Percentiles rank a stretch among this genome's conserved stretches.
phyloP scores from a whole-genome alignment of 495 filamentous ascomycete species.

The Chlorociboria aeruginascens region DNA sequence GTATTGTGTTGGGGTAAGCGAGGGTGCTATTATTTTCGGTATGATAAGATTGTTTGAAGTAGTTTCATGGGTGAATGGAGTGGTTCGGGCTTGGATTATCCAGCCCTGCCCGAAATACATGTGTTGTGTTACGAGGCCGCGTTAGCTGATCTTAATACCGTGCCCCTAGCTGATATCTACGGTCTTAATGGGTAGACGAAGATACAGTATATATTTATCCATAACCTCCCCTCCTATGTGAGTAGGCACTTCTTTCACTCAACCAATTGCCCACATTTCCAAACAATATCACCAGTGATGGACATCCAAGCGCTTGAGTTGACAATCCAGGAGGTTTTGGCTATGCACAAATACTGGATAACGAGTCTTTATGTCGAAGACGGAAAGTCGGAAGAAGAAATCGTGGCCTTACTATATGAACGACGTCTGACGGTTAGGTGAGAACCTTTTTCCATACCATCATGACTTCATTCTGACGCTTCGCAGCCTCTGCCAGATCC shows the following conservation, averaged over 20 bases:
- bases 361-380: conserved; percentile 10
- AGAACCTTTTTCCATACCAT: neutral
- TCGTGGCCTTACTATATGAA: conserved; percentile 7
- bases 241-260: neutral
- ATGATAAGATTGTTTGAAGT: too few species aligned
- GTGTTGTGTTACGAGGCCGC: too few species aligned
- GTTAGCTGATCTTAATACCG: too few species aligned
- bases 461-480: neutral
- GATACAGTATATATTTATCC: too few species aligned
- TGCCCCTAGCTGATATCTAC: too few species aligned
- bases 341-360: conserved; percentile 10
- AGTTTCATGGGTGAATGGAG: too few species aligned
- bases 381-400: conserved; percentile 8
- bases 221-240: neutral
- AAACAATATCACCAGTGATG: neutral
- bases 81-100: too few species aligned
- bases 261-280: neutral
- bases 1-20: too few species aligned
- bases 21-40: too few species aligned
- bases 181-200: too few species aligned
- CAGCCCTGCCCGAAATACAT: too few species aligned
- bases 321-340: conserved; percentile 11
- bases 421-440: conserved; percentile 8
- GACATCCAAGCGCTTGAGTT: conserved; percentile 7
- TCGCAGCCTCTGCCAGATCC: conserved; percentile 9